These are phyloP conservation scores for Perilla frutescens DNA, from an alignment of 257 asterid species.

Conservation along the genomic window DNA sequence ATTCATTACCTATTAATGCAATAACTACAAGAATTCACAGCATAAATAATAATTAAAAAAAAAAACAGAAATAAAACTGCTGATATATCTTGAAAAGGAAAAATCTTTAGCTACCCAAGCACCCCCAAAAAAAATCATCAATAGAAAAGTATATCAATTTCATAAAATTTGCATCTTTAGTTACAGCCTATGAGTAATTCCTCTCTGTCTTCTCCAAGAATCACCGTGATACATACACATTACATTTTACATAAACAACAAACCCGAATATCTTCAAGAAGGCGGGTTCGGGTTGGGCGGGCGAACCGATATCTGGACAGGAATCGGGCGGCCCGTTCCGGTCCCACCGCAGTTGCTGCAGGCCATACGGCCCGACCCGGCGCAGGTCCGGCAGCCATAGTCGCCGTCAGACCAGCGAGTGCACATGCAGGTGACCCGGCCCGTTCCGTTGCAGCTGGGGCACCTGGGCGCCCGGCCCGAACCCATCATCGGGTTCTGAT, in stretches of 20 bases:
- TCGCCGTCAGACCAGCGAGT: slow-evolving; percentile 97
- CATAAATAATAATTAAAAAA: not conserved
- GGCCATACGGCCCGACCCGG: slow-evolving; percentile 92
- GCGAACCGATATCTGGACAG: slow-evolving; percentile 77
- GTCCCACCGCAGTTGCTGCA: slow-evolving; percentile 90
- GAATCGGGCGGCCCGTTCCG: slow-evolving; percentile 91
- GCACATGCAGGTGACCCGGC: slow-evolving; percentile 82
- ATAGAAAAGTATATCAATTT: slow-evolving; percentile 35
- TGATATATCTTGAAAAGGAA: not conserved
- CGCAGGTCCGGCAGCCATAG: slow-evolving; percentile 84
- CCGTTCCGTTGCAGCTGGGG: slow-evolving; percentile 85
- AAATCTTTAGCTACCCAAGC: not conserved
- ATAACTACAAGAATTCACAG: not conserved
- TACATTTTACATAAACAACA: slow-evolving; percentile 30
- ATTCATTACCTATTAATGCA: not conserved
- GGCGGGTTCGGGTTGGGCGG: slow-evolving; percentile 60
- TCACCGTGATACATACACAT: slow-evolving; percentile 19
- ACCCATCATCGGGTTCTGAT: slow-evolving; percentile 71
- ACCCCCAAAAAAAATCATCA: not conserved
- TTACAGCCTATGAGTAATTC: slow-evolving; percentile 43
- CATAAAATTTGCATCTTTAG: slow-evolving; percentile 35
- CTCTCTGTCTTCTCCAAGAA: slow-evolving; percentile 35
- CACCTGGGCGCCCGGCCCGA: slow-evolving; percentile 76
- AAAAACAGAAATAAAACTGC: not conserved
- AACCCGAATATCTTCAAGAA: slow-evolving; percentile 45